Evolutionary conservation across 768 basidiomycete genomes (phyloP), one percentile per base, ranked within the genome.

Genomic region (Russula compacta): DNA sequence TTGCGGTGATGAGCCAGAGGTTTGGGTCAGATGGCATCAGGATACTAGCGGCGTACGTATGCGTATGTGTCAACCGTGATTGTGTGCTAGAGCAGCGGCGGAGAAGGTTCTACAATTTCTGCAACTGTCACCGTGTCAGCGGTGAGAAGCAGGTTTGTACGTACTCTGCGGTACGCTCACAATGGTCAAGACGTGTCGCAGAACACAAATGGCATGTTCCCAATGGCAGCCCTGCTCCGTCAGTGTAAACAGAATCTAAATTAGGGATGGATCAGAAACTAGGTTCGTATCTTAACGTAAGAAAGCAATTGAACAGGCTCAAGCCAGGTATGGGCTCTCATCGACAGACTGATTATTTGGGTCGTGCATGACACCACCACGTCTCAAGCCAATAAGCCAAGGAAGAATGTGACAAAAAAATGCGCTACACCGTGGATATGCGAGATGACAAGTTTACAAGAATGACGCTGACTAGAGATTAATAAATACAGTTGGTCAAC

Each of bases 401-500:
- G 29, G 24, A 46, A 14, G 15, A 39, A 51, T 53, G 56, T 57
- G 50, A 60, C 50, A 40, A 47, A 6, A 55, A 57, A 61, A 56
- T 57, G 56, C 38, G 56, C 10, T 57, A 61, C 60, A 57, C 42
- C 42, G 44, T 39, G 32, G 12, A 57, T 42, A 57, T 57, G 54
- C 36, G 55, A 61, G 42, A 57, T 61, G 46, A 52, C 60, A 52
- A 51, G 44, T 52, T 57, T 61, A 61, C 60, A 61, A 57, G 56
- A 53, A 51, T 53, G 60, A 57, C 29, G 11, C 19, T 15, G 36
- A 61, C 49, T 56, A 57, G 29, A 61, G 55, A 61, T 56, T n/a
- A 40, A 51, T 61, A 55, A 61, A 61, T 61, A 61, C 60, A 61
- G 19, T 52, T 61, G 49, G 60, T 52, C 60, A 49, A 60, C 12